Conservation (phyloP, 1,139 yeast genomes). For the Sugiyamaella castrensis region DNA sequence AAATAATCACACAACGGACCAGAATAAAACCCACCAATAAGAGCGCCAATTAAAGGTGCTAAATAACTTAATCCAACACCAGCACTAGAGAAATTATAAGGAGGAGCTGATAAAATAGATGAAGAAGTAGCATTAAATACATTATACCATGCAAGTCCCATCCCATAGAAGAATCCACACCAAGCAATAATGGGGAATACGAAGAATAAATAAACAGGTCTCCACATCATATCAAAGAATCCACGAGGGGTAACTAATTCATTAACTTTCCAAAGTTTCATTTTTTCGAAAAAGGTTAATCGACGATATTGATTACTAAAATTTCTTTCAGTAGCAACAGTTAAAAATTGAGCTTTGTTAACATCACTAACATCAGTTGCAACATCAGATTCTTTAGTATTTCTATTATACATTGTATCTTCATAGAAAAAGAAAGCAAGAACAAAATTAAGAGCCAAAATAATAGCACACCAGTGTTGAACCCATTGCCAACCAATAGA, state of each 20-base stretch:
- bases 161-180: constrained; percentile 62
- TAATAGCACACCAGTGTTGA: constrained; percentile 74
- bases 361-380: constrained; percentile 11
- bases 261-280: constrained; percentile 34
- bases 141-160: constrained; percentile 57
- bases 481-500: constrained; percentile 71
- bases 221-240: constrained; percentile 25
- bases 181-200: constrained; percentile 58
- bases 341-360: constrained; percentile 14
- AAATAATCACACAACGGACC: constrained; percentile 52
- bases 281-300: constrained; percentile 36
- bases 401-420: constrained; percentile 69
- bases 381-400: constrained; percentile 24
- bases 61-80: constrained; percentile 78
- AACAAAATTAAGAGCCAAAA: constrained; percentile 55
- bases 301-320: constrained; percentile 7
- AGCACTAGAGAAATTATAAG: constrained; percentile 66
- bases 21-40: constrained; percentile 65
- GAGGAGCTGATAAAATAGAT: constrained; percentile 47
- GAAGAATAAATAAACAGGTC: constrained; percentile 30
- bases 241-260: constrained; percentile 18
- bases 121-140: constrained; percentile 60
- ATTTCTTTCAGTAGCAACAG: constrained; percentile 14
- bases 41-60: constrained; percentile 72
- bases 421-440: constrained; percentile 60